Conservation (phyloP, 129 eudicot genomes). For the Logfia minima region DNA sequence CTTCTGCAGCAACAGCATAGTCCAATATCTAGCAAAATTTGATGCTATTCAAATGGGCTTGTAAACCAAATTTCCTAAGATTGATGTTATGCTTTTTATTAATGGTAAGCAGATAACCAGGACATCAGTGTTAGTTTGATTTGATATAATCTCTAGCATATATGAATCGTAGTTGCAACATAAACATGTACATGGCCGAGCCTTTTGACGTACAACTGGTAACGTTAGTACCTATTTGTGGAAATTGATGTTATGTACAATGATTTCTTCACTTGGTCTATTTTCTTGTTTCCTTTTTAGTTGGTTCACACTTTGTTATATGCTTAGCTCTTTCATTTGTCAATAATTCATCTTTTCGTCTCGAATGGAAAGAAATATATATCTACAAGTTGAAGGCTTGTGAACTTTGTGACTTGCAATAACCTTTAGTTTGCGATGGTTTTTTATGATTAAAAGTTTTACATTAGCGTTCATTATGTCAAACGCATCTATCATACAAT, state of each 20-base stretch:
- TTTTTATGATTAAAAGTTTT: no score
- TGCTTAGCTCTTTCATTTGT: not conserved
- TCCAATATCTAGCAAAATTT: slow-evolving; percentile 47
- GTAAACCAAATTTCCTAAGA: slow-evolving; percentile 6
- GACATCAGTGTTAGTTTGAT: slow-evolving; percentile 14
- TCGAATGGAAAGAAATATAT: no score
- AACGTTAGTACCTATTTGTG: not conserved
- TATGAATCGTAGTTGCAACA: not conserved
- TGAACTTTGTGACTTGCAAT: no score
- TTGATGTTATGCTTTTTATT: slow-evolving; percentile 1
- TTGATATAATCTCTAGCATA: not conserved
- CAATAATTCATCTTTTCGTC: not conserved
- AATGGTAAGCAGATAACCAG: slow-evolving; percentile 17
- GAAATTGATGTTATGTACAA: not conserved
- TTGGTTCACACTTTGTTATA: no score
- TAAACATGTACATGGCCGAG: slow-evolving; percentile 17
- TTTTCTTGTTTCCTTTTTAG: no score
- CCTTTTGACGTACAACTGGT: not conserved
- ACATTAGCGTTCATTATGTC: no score
- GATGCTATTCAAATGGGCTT: slow-evolving; percentile 2
- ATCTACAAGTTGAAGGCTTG: no score
- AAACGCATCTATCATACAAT: no score
- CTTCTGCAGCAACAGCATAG: slow-evolving; percentile 54
- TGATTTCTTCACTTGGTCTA: not conserved
- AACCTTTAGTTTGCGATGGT: no score